Base-by-base conservation (phyloP, 805 yeast genomes). In the Spencermartinsiella europaea region DNA sequence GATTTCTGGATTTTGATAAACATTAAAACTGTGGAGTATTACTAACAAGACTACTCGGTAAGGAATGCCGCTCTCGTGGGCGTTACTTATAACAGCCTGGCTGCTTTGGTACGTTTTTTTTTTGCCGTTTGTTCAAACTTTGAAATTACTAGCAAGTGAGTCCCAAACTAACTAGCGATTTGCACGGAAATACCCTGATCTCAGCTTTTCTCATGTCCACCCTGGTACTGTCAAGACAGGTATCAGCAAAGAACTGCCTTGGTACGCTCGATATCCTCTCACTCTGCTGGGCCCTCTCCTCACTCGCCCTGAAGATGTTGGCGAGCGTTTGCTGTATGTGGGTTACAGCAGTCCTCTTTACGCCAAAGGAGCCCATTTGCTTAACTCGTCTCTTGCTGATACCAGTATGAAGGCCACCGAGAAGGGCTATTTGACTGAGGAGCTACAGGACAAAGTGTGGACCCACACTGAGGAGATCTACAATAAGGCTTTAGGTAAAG, bases 171-270 rank as follows among this genome's bases (percentile, higher is more conserved):
- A 17, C 15, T 28, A 40, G 40, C 38, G 46, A 20, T 54, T 59
- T 35, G 53, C 56, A 15, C 27, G 44, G 21, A 35, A 38, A 3
- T 52, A 59, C 45, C 63, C 63, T 10, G 34, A 49, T 15, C 39
- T 58, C 7, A 21, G 51, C 2, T 59, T 59, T 44, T 40, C 45
- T 16, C 63, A 59, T 45, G 51, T 48, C n/a, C 49, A 45, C 38
- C 63, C 63, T 5, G 63, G 63, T 14, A n/a, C 53, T 5, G 61
- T 59, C 20, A 44, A 43, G 3, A 57, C 63, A 2, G 49, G 50
- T n/a, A 42, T 52, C 39, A 35, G 34, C 14, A 22, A 56, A 5
- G 45, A 45, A n/a, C 40, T 58, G 25, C 61, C 59, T 15, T 55
- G 55, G 57, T 47, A 40, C 35, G 36, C 44, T 8, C 44, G 55